Base-by-base conservation (phyloP, 306 rosid genomes). In the Cicer yamashitae region DNA sequence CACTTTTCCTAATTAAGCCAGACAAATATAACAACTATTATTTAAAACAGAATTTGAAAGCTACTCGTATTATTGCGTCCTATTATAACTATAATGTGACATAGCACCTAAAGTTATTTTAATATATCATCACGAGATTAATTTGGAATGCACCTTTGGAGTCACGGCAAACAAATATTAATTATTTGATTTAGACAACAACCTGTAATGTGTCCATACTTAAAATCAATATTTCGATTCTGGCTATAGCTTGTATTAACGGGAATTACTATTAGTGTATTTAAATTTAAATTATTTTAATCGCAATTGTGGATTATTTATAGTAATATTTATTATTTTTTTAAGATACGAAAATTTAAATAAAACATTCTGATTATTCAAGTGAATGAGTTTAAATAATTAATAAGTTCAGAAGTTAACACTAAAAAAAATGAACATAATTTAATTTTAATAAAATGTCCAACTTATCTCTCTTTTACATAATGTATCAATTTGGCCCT, bases 31-130 rank as follows among this genome's bases (percentile, higher is more conserved):
- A 18, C 46, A 54, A 46, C 18, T 38, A n/a, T 34, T 13, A 59
- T 67, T 15, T 8, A 17, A 77, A 38, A 22, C 8, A 61, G 77
- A 78, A 22, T 60, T 45, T 70, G 81, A 79, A 69, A 83, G 73
- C 46, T 52, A 76, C 74, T 70, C 53, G 43, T 56, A 10, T 44
- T 70, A 60, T 70, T 62, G 41, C 48, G 77, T 51, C 61, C 15
- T 68, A 51, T 60, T 81, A 51, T 17, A 7, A 50, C 6, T 8
- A 17, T 30, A 69, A 30, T 61, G 73, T 81, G 77, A 75, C 65
- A 64, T 52, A 15, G 4, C 73, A 58, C 39, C 72, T 41, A 59
- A 67, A 70, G 45, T 47, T 62, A 45, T 57, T 25, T 25, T 48
- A 12, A 25, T 22, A 48, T 30, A 48, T 5, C 46, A 63, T 65